A percentile compares a stretch with the other conserved stretches of the same genome.
Evolutionary conservation across 176 grass and related monocot genomes (phyloP).

Genomic region (Aegilops umbellulata): DNA sequence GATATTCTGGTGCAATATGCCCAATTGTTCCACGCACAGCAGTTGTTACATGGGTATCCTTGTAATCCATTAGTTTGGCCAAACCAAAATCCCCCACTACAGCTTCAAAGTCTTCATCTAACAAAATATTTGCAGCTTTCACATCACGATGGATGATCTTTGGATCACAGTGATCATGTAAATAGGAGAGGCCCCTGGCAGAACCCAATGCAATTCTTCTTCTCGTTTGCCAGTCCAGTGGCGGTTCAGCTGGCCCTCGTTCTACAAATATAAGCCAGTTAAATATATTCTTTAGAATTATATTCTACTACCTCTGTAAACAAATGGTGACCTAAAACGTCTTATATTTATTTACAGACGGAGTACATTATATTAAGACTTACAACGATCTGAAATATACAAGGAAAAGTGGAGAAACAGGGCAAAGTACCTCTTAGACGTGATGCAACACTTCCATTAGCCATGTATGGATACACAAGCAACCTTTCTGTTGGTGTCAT

Average conservation of each 20-base stretch:
- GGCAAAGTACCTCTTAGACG: constrained; percentile 53
- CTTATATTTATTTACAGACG: no score
- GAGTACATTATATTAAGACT: background rate
- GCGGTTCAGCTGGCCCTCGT: constrained; percentile 63
- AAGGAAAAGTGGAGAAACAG: background rate
- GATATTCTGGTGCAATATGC: constrained; percentile 90
- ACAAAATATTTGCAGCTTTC: constrained; percentile 85
- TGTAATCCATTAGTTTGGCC: constrained; percentile 91
- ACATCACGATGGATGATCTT: constrained; percentile 73
- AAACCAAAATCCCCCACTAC: constrained; percentile 90
- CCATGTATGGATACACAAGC: constrained; percentile 91
- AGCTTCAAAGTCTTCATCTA: constrained; percentile 84
- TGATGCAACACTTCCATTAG: constrained; percentile 86
- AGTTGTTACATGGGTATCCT: constrained; percentile 94
- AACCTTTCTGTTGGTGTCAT: constrained; percentile 90
- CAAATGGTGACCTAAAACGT: no score
- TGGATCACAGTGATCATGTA: constrained; percentile 56
- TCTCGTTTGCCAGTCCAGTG: constrained; percentile 77
- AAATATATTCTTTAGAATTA: background rate
- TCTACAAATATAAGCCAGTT: constrained; percentile 42
- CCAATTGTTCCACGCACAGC: constrained; percentile 90
- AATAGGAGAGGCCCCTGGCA: constrained; percentile 76
- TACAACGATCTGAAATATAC: constrained; percentile 1
- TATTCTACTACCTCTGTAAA: background rate
- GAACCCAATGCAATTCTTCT: constrained; percentile 79